phyloP scores from a whole-genome alignment of 768 basidiomycete genomes.

The Tremella fuciformis region DNA sequence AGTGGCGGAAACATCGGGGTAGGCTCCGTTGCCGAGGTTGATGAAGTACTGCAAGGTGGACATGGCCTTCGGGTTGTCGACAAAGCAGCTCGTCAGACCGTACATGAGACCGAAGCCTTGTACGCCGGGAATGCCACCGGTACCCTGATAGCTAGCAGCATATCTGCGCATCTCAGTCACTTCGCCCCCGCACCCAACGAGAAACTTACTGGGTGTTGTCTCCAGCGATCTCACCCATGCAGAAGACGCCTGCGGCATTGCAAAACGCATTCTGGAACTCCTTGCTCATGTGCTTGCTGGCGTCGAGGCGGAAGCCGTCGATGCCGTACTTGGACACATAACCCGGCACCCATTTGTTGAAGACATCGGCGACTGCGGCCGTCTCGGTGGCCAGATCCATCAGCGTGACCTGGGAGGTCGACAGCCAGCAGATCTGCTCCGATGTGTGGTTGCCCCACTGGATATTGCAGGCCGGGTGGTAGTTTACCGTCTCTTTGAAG shows the following conservation, averaged over 20 bases:
- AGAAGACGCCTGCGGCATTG: conserved; percentile 29
- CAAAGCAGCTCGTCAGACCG: conserved; percentile 22
- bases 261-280: conserved; percentile 37
- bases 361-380: conserved; percentile 21
- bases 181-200: not conserved
- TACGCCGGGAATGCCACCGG: conserved; percentile 34
- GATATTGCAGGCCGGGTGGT: conserved; percentile 34
- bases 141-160: conserved; percentile 26
- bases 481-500: conserved; percentile 33
- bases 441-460: conserved; percentile 29
- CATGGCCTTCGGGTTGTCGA: conserved; percentile 15
- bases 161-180: conserved; percentile 14
- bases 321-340: conserved; percentile 36
- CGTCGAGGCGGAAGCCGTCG: conserved; percentile 40
- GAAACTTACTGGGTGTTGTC: conserved; percentile 16
- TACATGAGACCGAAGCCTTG: conserved; percentile 41
- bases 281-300: conserved; percentile 36
- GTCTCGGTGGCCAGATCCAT: conserved; percentile 35
- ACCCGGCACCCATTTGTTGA: conserved; percentile 28
- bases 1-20: conserved; percentile 4
- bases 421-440: conserved; percentile 35
- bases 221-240: conserved; percentile 39
- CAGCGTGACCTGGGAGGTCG: conserved; percentile 27
- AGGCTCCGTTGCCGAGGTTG: conserved; percentile 13
- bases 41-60: conserved; percentile 14